phyloP scores from a whole-genome alignment of 345 rosid species.

The Lumnitzera littorea region DNA sequence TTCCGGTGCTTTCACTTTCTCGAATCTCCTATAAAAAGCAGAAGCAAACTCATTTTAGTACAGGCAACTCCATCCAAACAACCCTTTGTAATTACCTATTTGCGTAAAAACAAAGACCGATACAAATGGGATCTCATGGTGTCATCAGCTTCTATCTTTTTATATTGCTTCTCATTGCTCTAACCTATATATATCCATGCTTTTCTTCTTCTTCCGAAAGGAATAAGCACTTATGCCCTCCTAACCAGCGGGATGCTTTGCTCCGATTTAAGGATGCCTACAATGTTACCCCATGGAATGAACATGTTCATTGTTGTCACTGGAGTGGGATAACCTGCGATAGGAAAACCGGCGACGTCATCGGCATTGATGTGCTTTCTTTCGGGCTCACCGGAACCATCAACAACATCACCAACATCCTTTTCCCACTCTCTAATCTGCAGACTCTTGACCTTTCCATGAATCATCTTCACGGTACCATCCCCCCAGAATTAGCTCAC shows the following conservation, averaged over 20 bases:
- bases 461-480: neutral
- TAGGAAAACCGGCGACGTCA: conserved; percentile 6
- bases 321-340: conserved; percentile 23
- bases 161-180: neutral
- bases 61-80: too few species aligned
- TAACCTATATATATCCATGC: neutral
- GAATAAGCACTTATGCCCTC: neutral
- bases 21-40: too few species aligned
- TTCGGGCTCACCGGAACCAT: conserved; percentile 4
- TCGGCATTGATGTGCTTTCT: conserved; percentile 17
- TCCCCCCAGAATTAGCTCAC: conserved; percentile 4
- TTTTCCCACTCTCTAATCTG: conserved; percentile 9
- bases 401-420: neutral
- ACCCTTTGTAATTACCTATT: too few species aligned
- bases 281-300: conserved; percentile 2
- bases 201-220: too few species aligned
- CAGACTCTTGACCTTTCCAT: neutral
- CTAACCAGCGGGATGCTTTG: conserved; percentile 4
- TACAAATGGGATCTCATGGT: too few species aligned
- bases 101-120: too few species aligned
- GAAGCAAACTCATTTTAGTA: too few species aligned
- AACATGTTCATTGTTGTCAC: conserved; percentile 9
- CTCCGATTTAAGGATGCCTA: conserved; percentile 4
- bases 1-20: too few species aligned
- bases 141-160: too few species aligned